Base-by-base conservation (phyloP, 192 early-diverging fungal genomes). In the Coemansia sp. region DNA sequence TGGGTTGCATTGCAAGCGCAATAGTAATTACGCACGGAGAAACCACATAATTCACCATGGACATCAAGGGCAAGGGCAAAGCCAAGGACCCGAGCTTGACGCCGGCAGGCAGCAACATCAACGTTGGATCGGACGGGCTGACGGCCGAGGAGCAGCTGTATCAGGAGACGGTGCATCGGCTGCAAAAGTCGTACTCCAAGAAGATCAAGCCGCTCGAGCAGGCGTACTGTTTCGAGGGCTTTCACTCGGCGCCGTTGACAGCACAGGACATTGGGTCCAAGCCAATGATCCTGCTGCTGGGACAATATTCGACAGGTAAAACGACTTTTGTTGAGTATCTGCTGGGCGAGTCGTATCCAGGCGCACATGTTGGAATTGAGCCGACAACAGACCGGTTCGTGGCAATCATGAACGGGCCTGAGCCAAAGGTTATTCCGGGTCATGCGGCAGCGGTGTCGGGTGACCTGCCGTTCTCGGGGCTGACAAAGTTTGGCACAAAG, bases 301-400 rank as follows among this genome's bases (percentile, higher is more conserved):
- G 93, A 5, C 93, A 94, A 73, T 95, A 95, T 70, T 90, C 89
- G 21, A 93, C 91, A 0, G 91, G 91, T 56, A 94, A 94, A 68
- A 91, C 90, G 3, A 92, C 91, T 6, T 93, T 94, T 71, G 88
- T 94, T 19, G 86, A 85, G 63, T 82, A 92, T 60, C 68, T 94
- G 28, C 76, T 91, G 22, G 89, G 89, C 48, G 86, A 86, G 60
- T 83, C 88, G 38, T 94, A 94, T 57, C 92, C 91, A 17, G 92
- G 89, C 9, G 84, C 87, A 20, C 90, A 94, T 62, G 87, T 94
- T 53, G 92, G 92, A 4, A 89, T 90, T n/a, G 93, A 94, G 68
- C 91, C 93, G n/a, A 84, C 89, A 74, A 94, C 93, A 4, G 93
- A 94, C 72, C 74, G 89, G 19, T 94, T 94, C 52, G 88, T 93